These are phyloP conservation scores for Microthlaspi erraticum DNA, from an alignment of 345 rosid genomes.

Conservation along the genomic window DNA sequence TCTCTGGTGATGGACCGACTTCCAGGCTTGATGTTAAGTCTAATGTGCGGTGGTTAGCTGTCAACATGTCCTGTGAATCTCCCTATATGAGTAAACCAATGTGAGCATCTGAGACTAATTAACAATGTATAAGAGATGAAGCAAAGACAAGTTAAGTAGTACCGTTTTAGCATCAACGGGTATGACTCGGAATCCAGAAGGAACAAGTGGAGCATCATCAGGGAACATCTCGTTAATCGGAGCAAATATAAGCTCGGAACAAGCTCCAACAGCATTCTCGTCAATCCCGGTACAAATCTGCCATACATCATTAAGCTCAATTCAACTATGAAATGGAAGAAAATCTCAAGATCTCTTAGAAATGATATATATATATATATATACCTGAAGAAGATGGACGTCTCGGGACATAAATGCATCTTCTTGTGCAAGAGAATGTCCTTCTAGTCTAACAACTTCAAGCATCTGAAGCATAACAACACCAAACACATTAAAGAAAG, in stretches of 20 bases:
- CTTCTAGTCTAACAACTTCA: constrained; percentile 94
- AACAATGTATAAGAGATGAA: constrained; percentile 12
- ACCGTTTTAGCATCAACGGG: constrained; percentile 92
- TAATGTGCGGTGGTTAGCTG: constrained; percentile 64
- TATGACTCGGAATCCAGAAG: constrained; percentile 97
- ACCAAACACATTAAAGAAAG: constrained; percentile 1
- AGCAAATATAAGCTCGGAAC: constrained; percentile 93
- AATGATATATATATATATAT: background rate
- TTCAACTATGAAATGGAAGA: background rate
- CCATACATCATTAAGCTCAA: constrained; percentile 15
- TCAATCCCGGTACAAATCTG: constrained; percentile 97
- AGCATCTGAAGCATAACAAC: constrained; percentile 61
- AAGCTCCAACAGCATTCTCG: constrained; percentile 87
- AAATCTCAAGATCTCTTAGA: background rate
- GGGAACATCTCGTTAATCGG: constrained; percentile 99
- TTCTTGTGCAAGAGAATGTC: constrained; percentile 90
- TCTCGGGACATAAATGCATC: constrained; percentile 94
- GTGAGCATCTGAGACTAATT: constrained; percentile 27
- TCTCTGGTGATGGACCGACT: constrained; percentile 69
- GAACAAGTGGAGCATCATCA: constrained; percentile 92
- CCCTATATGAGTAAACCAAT: constrained; percentile 51
- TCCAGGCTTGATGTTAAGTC: constrained; percentile 96
- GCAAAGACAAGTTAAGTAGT: constrained; percentile 29
- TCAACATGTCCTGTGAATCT: constrained; percentile 59
- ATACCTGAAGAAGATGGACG: constrained; percentile 95